Percentiles rank a stretch among this genome's conserved stretches.
Conservation (phyloP, 768 basidiomycete genomes). For the Boletus sp. region DNA sequence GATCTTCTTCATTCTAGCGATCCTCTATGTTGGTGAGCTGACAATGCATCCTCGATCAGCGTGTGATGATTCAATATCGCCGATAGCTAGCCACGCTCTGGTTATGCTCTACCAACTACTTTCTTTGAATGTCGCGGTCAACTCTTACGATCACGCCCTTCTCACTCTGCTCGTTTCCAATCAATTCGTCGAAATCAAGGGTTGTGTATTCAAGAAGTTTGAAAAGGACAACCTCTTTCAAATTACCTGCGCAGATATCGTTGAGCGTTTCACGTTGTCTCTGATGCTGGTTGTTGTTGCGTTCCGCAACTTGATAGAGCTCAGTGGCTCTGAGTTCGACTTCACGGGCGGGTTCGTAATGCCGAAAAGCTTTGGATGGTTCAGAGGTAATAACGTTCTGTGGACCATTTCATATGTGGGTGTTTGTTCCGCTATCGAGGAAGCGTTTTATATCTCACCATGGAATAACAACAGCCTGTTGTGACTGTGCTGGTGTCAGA, state of each 20-base stretch:
- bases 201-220: constrained; percentile 98
- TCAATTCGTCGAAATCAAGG: constrained; percentile 99
- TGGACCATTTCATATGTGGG: constrained; percentile 90
- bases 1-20: constrained; percentile 78
- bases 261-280: constrained; percentile 90
- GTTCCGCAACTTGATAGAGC: constrained; percentile 91
- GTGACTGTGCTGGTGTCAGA: constrained; percentile 88
- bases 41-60: background rate
- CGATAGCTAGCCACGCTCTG: constrained; percentile 79
- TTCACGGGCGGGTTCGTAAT: constrained; percentile 66
- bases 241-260: constrained; percentile 98
- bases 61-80: background rate
- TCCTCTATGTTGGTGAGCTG: constrained; percentile 73
- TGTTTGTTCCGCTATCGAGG: constrained; percentile 7
- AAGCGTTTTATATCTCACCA: background rate
- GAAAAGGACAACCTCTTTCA: constrained; percentile 99
- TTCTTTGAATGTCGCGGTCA: constrained; percentile 94
- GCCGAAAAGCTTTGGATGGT: constrained; percentile 83
- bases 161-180: constrained; percentile 93
- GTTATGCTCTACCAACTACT: constrained; percentile 96
- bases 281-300: constrained; percentile 92
- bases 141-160: constrained; percentile 95
- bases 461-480: constrained; percentile 61
- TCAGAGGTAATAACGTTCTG: constrained; percentile 69
- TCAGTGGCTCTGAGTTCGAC: constrained; percentile 87